Evolutionary conservation across 2,329 filamentous ascomycete species (phyloP), one percentile per base, ranked within the genome.

Genomic region (Tolypocladium inflatum): DNA sequence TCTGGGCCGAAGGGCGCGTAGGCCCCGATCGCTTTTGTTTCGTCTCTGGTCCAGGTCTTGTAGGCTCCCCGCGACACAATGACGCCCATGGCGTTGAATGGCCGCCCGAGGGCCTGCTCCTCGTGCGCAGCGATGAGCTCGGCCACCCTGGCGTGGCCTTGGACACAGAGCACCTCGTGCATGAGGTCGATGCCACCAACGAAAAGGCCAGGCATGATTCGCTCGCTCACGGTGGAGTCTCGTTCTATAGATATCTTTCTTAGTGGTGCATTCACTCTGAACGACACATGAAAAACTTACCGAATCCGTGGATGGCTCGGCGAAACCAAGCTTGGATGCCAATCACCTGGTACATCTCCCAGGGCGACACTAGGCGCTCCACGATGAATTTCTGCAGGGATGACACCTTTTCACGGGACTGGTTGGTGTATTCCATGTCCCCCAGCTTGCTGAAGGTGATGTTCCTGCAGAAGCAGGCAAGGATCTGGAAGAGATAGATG

Each of bases 311-410:
- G 23, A 59, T 23, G 9, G 42, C 30, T 13, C 61, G 61, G 39
- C 57, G 42, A 52, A 60, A 61, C 54, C 58, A 62, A 6, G 45
- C 37, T 17, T 57, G 42, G 3, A 62, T 53, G 19, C 41, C 53
- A 35, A 60, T 33, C 7, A 61, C 61, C 42, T 62, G 59, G 52
- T 61, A 52, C 42, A 61, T 55, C 52, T 62, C 61, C 61, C 61
- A 62, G 4, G 61, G 61, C 7, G 61, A 57, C 37, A 62, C n/a
- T 8, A 55, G 21, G 9, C 48, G 10, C 2, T 55, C 56, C 8
- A 43, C n/a, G 33, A 62, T 26, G 3, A 21, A 39, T 2, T 45
- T 23, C 3, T 62, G 60, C 0, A 62, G 52, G 6, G 48, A 54
- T 5, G 15, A 17, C 1, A 61, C n/a, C 4, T 57, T 56, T 3